These are phyloP conservation scores for Scheffersomyces titani DNA, from an alignment of 1,139 yeast species.

Conservation along the genomic window DNA sequence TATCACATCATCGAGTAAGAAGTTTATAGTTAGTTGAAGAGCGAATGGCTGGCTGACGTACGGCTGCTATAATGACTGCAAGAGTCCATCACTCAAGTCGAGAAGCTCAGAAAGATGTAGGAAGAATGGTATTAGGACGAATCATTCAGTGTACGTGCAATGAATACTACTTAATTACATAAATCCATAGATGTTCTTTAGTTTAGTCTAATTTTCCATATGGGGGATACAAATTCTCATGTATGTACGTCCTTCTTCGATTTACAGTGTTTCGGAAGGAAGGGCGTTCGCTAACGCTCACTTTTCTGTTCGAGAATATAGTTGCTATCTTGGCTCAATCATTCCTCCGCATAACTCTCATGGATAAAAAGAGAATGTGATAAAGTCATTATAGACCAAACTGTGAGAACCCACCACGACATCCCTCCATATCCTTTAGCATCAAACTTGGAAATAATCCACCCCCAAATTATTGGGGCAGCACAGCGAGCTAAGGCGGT, in stretches of 20 bases:
- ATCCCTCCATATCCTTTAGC: not conserved
- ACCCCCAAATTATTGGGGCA: constrained; percentile 64
- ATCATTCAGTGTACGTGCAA: too few species aligned
- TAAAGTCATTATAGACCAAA: not conserved
- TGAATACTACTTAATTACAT: too few species aligned
- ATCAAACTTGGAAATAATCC: constrained; percentile 40
- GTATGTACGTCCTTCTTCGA: not conserved
- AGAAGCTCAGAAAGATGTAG: too few species aligned
- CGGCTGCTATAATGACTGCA: not conserved
- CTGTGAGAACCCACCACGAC: not conserved
- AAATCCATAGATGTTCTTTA: not conserved
- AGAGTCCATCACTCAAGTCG: too few species aligned
- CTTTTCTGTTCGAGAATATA: not conserved
- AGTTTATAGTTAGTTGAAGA: not conserved
- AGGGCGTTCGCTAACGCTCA: not conserved
- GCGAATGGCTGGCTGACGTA: not conserved
- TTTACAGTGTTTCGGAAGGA: not conserved
- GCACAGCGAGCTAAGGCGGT: constrained; percentile 57
- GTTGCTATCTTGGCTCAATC: not conserved
- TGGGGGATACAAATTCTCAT: not conserved
- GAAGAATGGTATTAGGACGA: too few species aligned
- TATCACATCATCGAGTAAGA: not conserved
- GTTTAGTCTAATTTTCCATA: not conserved
- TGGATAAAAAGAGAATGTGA: not conserved
- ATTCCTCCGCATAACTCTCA: not conserved